Evolutionary conservation across 1,139 yeast species (phyloP).

Genomic region (Blastobotrys elegans): DNA sequence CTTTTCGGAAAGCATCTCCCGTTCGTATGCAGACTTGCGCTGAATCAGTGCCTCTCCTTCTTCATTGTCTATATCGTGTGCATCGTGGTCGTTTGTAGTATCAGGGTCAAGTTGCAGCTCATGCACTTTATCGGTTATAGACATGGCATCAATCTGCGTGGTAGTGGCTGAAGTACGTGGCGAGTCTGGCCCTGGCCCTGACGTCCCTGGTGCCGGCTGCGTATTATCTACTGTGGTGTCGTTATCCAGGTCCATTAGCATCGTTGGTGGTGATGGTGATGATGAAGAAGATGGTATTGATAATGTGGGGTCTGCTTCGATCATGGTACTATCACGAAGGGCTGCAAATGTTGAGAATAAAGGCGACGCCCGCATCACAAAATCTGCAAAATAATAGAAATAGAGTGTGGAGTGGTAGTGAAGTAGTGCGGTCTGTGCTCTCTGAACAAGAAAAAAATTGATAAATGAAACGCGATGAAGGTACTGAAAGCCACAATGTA

Average conservation of each 20-base stretch:
- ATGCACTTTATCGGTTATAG: not conserved
- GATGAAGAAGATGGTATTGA: not conserved
- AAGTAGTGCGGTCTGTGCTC: too few relatives aligned
- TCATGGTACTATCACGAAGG: too few relatives aligned
- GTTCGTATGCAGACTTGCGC: slow-evolving; percentile 4
- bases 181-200: slow-evolving; percentile 5
- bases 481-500: too few relatives aligned
- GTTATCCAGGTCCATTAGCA: not conserved
- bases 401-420: too few relatives aligned
- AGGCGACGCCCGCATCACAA: too few relatives aligned
- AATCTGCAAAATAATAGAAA: too few relatives aligned
- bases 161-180: not conserved
- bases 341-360: too few relatives aligned
- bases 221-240: not conserved
- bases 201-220: not conserved
- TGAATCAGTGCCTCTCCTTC: slow-evolving; percentile 16
- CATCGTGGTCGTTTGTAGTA: not conserved
- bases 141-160: not conserved
- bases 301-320: too few relatives aligned
- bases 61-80: slow-evolving; percentile 7
- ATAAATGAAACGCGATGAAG: too few relatives aligned
- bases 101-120: not conserved
- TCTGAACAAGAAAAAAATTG: too few relatives aligned
- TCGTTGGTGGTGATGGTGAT: too few relatives aligned
- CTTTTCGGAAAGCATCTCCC: slow-evolving; percentile 6